Evolutionary conservation across 2,329 filamentous ascomycete genomes (phyloP).

Genomic region (Endocalyx cinctus): DNA sequence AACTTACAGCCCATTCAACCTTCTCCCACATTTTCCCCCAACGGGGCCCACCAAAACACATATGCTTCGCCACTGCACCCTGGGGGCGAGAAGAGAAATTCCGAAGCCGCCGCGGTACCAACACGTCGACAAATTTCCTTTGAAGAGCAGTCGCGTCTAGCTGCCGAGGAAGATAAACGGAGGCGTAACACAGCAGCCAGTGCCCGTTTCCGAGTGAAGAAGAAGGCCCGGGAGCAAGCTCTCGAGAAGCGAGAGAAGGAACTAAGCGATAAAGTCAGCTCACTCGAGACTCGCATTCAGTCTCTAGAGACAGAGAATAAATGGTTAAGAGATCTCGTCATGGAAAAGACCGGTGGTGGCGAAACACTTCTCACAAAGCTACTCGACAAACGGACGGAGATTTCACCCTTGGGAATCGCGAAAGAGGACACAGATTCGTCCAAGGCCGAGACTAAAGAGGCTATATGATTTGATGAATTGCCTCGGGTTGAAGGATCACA

Average conservation of each 20-base stretch:
- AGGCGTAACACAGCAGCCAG: slow-evolving; percentile 84
- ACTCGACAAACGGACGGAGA: slow-evolving; percentile 44
- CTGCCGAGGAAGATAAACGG: slow-evolving; percentile 86
- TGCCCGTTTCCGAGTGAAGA: slow-evolving; percentile 87
- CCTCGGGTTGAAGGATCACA: slow-evolving; percentile 12
- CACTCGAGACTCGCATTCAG: slow-evolving; percentile 67
- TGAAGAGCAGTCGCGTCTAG: slow-evolving; percentile 67
- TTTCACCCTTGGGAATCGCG: too few relatives aligned
- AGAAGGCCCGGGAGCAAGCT: slow-evolving; percentile 89
- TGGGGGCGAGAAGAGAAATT: slow-evolving; percentile 41
- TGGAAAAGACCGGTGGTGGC: slow-evolving; percentile 70
- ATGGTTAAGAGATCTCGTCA: slow-evolving; percentile 58
- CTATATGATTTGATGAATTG: too few relatives aligned
- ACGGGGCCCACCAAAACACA: slow-evolving; percentile 32
- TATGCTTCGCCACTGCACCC: slow-evolving; percentile 25
- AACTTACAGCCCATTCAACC: slow-evolving; percentile 49
- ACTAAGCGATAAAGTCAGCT: slow-evolving; percentile 72
- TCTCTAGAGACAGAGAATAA: slow-evolving; percentile 53
- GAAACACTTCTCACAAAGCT: slow-evolving; percentile 46
- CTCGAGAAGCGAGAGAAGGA: slow-evolving; percentile 79
- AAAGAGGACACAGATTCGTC: slow-evolving; percentile 19
- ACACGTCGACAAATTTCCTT: slow-evolving; percentile 47
- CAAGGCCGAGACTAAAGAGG: slow-evolving; percentile 13
- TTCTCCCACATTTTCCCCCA: slow-evolving; percentile 39
- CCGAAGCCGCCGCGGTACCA: slow-evolving; percentile 33